These are phyloP conservation scores for Lactifluus pinguis DNA, from an alignment of 768 basidiomycete genomes.

Conservation along the genomic window DNA sequence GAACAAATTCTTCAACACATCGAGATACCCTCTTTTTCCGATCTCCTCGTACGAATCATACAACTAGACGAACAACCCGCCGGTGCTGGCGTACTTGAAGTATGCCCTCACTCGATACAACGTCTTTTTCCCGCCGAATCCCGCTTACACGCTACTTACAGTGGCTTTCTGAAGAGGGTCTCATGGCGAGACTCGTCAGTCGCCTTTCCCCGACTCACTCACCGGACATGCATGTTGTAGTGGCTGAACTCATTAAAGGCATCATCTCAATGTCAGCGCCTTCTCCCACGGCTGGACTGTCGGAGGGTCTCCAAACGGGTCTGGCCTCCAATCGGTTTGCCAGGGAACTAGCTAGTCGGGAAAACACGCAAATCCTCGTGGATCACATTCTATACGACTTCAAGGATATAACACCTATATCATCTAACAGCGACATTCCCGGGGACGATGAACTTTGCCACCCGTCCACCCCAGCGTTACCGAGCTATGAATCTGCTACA, in stretches of 20 bases:
- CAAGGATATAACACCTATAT: slow-evolving; percentile 16
- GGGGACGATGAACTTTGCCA: slow-evolving; percentile 20
- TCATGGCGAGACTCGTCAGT: slow-evolving; percentile 74
- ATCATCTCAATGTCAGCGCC: slow-evolving; percentile 93
- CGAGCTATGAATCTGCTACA: slow-evolving; percentile 42
- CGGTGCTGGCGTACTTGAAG: slow-evolving; percentile 79
- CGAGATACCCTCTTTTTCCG: slow-evolving; percentile 84
- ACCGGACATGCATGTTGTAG: slow-evolving; percentile 72
- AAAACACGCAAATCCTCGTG: slow-evolving; percentile 61
- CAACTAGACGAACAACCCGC: slow-evolving; percentile 80
- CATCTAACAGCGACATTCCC: not conserved
- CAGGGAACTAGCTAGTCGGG: slow-evolving; percentile 70
- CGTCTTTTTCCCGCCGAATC: slow-evolving; percentile 26
- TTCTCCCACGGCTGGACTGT: slow-evolving; percentile 66
- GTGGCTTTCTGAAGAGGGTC: slow-evolving; percentile 82
- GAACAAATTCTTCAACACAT: slow-evolving; percentile 78
- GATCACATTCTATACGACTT: slow-evolving; percentile 73
- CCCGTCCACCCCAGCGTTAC: slow-evolving; percentile 27
- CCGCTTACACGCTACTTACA: slow-evolving; percentile 33
- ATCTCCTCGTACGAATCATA: slow-evolving; percentile 83
- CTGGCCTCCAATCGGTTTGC: slow-evolving; percentile 81
- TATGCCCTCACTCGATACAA: slow-evolving; percentile 37
- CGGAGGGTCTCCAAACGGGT: slow-evolving; percentile 58
- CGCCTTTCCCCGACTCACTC: slow-evolving; percentile 73
- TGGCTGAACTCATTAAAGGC: slow-evolving; percentile 85